These are phyloP conservation scores for Fusarium nelsonii DNA, from an alignment of 2,329 filamentous ascomycete genomes.

Conservation along the genomic window DNA sequence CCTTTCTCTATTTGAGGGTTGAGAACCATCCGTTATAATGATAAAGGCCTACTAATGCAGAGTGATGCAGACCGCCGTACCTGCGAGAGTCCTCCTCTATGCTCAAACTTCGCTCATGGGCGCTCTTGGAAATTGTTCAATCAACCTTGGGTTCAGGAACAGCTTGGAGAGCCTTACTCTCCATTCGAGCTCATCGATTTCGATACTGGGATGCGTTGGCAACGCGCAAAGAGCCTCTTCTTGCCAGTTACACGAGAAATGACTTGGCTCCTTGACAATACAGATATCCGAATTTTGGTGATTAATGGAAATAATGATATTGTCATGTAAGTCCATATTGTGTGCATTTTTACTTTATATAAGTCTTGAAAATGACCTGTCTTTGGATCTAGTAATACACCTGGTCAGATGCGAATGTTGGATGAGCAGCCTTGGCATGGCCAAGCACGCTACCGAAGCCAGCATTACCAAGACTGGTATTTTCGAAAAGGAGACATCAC, in stretches of 20 bases:
- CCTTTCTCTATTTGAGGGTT: too few relatives aligned
- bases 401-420: conserved; percentile 12
- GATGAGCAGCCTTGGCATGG: conserved; percentile 14
- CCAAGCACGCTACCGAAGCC: neutral
- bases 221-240: neutral
- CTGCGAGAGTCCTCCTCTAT: neutral
- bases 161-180: neutral
- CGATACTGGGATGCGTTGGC: neutral
- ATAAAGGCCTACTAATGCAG: too few relatives aligned
- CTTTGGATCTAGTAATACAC: neutral
- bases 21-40: too few relatives aligned
- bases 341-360: neutral
- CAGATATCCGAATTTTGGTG: neutral
- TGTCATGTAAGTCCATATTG: conserved; percentile 8
- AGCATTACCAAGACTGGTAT: neutral
- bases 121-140: conserved; percentile 5
- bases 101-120: conserved; percentile 4
- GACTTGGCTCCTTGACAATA: conserved; percentile 2
- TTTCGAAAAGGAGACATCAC: neutral
- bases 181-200: conserved; percentile 7
- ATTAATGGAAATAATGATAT: conserved; percentile 12
- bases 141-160: conserved; percentile 2
- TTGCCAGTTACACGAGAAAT: conserved; percentile 13
- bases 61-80: neutral
- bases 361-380: neutral